Percentiles rank a stretch among this genome's conserved stretches.
Evolutionary conservation across 768 basidiomycete species (phyloP).

Genomic region (Russula compacta): DNA sequence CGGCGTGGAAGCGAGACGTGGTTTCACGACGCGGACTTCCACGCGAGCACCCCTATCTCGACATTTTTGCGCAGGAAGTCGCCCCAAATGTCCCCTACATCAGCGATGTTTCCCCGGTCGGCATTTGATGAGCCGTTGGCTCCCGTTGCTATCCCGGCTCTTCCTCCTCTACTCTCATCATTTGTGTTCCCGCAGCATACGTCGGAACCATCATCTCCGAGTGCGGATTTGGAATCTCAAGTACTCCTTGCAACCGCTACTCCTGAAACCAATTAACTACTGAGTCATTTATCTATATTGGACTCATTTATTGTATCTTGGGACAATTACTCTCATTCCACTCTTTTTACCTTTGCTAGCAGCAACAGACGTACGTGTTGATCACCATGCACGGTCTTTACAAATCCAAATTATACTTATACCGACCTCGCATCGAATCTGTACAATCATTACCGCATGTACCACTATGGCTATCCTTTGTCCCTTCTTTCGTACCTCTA

Average conservation of each 20-base stretch:
- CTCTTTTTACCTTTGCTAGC: not conserved
- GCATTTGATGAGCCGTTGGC: slow-evolving; percentile 30
- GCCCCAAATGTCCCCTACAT: slow-evolving; percentile 57
- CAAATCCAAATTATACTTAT: not conserved
- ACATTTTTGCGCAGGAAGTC: slow-evolving; percentile 73
- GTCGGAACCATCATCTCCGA: not conserved
- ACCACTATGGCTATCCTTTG: slow-evolving; percentile 1
- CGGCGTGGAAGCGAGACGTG: slow-evolving; percentile 22
- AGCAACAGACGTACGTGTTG: slow-evolving; percentile 4
- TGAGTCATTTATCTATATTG: not conserved
- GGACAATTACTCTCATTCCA: slow-evolving; percentile 8
- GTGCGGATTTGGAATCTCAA: not conserved
- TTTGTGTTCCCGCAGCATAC: slow-evolving; percentile 21
- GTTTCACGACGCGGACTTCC: slow-evolving; percentile 25
- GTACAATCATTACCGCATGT: slow-evolving; percentile 14
- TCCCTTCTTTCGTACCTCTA: not conserved
- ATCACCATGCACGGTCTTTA: slow-evolving; percentile 8
- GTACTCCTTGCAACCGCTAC: not conserved
- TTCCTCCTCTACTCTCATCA: slow-evolving; percentile 42
- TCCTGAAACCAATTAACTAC: not conserved
- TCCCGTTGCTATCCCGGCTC: slow-evolving; percentile 56
- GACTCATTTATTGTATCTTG: not conserved
- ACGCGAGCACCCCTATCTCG: slow-evolving; percentile 58
- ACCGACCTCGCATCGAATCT: not conserved
- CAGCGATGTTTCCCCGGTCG: slow-evolving; percentile 28